A percentile compares a stretch with the other conserved stretches of the same genome.
These are phyloP conservation scores for Vitis riparia DNA, from an alignment of 164 flowering plant genomes.

Conservation along the genomic window DNA sequence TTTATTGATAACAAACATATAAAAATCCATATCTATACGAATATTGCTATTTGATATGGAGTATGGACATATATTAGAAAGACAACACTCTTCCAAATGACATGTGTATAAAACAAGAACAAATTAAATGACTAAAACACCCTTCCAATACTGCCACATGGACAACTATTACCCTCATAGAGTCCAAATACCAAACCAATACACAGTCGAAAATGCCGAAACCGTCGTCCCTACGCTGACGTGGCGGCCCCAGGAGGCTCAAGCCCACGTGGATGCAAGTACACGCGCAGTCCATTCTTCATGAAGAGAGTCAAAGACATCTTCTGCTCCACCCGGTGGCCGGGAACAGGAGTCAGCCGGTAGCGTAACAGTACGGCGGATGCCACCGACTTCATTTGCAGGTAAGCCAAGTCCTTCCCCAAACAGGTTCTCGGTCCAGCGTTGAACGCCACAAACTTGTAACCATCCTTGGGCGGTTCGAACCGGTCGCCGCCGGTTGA, in stretches of 20 bases:
- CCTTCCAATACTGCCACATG: background rate
- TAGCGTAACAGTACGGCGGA: conserved; percentile 73
- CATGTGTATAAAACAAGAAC: background rate
- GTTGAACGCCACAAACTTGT: conserved; percentile 76
- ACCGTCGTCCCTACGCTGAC: background rate
- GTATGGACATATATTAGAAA: background rate
- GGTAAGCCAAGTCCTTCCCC: conserved; percentile 88
- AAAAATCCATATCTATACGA: background rate
- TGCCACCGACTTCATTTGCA: conserved; percentile 90
- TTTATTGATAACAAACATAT: background rate
- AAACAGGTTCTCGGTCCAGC: conserved; percentile 87
- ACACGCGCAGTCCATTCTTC: conserved; percentile 77
- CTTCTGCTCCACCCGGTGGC: conserved; percentile 84
- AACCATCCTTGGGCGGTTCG: conserved; percentile 68
- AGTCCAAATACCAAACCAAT: no score
- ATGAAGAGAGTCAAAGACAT: conserved; percentile 86
- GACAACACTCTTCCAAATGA: conserved; percentile 2
- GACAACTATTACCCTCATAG: background rate
- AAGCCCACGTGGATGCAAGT: conserved; percentile 47
- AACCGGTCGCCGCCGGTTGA: conserved; percentile 49
- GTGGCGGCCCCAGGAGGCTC: background rate
- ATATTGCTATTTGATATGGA: background rate
- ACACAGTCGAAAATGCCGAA: conserved; percentile 5
- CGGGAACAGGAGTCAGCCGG: conserved; percentile 61
- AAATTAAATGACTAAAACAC: conserved; percentile 8